Evolutionary conservation across 352 stramenopile species (phyloP).

Genomic region (Detonula confervacea): DNA sequence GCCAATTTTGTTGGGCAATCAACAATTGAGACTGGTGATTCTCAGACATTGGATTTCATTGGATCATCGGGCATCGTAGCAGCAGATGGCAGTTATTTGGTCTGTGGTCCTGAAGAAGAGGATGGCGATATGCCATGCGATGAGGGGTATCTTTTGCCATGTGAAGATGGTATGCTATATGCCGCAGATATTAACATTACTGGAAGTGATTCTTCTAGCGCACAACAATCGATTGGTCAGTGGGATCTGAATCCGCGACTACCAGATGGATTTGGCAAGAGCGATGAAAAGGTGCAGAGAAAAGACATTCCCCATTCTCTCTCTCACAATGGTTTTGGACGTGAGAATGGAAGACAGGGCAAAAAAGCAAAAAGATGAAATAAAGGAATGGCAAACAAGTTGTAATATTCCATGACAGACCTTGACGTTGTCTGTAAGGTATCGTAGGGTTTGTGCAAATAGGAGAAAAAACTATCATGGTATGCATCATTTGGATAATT

Average conservation of each 20-base stretch:
- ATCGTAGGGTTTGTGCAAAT: too few relatives aligned
- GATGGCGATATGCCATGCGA: conserved; percentile 24
- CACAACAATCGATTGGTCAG: conserved; percentile 16
- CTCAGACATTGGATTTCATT: conserved; percentile 9
- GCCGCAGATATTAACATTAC: conserved; percentile 18
- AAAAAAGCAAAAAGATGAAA: too few relatives aligned
- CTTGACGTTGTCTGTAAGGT: too few relatives aligned
- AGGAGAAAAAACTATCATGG: too few relatives aligned
- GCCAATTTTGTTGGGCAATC: conserved; percentile 5
- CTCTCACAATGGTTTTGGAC: conserved; percentile 21
- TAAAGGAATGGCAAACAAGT: conserved; percentile 1
- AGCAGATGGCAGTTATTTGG: conserved; percentile 13
- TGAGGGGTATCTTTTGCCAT: conserved; percentile 18
- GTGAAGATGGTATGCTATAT: conserved; percentile 10
- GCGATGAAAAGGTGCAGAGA: not conserved
- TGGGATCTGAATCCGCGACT: conserved; percentile 16
- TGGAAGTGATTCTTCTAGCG: not conserved
- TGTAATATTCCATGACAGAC: too few relatives aligned
- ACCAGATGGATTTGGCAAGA: not conserved
- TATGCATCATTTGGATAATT: too few relatives aligned
- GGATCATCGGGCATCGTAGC: conserved; percentile 31
- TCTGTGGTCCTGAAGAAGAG: conserved; percentile 25
- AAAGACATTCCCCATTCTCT: not conserved
- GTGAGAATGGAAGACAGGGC: not conserved
- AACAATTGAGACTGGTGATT: not conserved